These are phyloP conservation scores for Chaetomium tenue DNA, from an alignment of 495 filamentous ascomycete genomes.

Conservation along the genomic window DNA sequence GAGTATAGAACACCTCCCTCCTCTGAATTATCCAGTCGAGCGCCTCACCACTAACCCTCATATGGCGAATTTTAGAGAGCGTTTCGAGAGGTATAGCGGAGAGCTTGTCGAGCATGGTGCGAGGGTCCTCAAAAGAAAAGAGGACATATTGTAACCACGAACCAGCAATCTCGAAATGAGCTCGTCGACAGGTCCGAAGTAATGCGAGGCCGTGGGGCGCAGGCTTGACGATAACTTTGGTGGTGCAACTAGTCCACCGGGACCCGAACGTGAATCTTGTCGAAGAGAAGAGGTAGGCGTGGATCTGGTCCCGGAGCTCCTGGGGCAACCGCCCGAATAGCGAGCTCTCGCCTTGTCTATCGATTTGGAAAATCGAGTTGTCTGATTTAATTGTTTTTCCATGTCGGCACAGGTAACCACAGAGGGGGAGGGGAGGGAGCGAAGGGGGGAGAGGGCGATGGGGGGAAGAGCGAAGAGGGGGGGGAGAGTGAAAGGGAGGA, in stretches of 20 bases:
- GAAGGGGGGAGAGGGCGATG: too few species aligned
- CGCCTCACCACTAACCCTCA: background rate
- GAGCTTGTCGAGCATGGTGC: conserved; percentile 2
- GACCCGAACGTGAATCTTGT: conserved; percentile 6
- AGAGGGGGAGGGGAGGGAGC: too few species aligned
- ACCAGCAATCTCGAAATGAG: background rate
- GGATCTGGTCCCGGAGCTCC: conserved; percentile 8
- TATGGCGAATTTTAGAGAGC: conserved; percentile 2
- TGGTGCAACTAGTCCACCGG: background rate
- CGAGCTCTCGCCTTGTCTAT: background rate
- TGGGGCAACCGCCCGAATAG: conserved; percentile 6
- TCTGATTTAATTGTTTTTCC: background rate
- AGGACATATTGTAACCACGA: background rate
- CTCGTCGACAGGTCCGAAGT: conserved; percentile 3
- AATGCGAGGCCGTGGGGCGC: conserved; percentile 6
- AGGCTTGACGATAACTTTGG: background rate
- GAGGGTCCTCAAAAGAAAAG: conserved; percentile 3
- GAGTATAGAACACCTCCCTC: background rate
- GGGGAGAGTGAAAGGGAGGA: too few species aligned
- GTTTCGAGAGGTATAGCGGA: background rate
- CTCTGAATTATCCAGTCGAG: background rate
- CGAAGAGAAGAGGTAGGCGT: background rate
- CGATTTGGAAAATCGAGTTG: too few species aligned
- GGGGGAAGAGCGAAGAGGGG: too few species aligned
- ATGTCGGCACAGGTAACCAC: too few species aligned